A percentile compares a stretch with the other conserved stretches of the same genome.
phyloP scores from a whole-genome alignment of 257 asterid genomes.

The Pogostemon cablin region DNA sequence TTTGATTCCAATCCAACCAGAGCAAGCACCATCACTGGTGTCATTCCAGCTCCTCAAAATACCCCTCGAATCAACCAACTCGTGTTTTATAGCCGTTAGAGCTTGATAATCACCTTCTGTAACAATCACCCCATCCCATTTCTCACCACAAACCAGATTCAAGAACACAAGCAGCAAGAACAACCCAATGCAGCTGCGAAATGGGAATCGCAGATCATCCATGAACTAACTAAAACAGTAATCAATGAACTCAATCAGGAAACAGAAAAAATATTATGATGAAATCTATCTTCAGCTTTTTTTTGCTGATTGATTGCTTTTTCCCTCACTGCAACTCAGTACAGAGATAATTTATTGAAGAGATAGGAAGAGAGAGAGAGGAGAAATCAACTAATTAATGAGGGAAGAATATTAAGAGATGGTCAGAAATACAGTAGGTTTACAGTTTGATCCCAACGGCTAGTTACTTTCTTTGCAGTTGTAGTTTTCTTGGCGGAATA shows the following conservation, averaged over 20 bases:
- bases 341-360: slow-evolving; percentile 38
- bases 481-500: neutral
- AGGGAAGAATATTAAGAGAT: slow-evolving; percentile 19
- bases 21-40: slow-evolving; percentile 60
- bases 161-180: slow-evolving; percentile 36
- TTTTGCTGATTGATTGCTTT: slow-evolving; percentile 13
- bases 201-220: slow-evolving; percentile 28
- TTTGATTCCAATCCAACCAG: slow-evolving; percentile 83
- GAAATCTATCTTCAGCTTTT: slow-evolving; percentile 19
- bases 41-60: slow-evolving; percentile 74
- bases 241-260: neutral
- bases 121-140: slow-evolving; percentile 50
- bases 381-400: slow-evolving; percentile 14
- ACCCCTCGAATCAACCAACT: slow-evolving; percentile 50
- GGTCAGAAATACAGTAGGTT: neutral
- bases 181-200: neutral
- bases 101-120: slow-evolving; percentile 54
- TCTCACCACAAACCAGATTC: slow-evolving; percentile 36
- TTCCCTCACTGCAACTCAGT: slow-evolving; percentile 20
- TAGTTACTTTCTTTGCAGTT: slow-evolving; percentile 25
- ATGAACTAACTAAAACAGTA: neutral
- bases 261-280: neutral
- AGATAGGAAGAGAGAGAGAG: slow-evolving; percentile 23
- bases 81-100: slow-evolving; percentile 47
- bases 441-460: slow-evolving; percentile 46